Conservation (phyloP, 345 rosid species). For the Hirschfeldia incana region DNA sequence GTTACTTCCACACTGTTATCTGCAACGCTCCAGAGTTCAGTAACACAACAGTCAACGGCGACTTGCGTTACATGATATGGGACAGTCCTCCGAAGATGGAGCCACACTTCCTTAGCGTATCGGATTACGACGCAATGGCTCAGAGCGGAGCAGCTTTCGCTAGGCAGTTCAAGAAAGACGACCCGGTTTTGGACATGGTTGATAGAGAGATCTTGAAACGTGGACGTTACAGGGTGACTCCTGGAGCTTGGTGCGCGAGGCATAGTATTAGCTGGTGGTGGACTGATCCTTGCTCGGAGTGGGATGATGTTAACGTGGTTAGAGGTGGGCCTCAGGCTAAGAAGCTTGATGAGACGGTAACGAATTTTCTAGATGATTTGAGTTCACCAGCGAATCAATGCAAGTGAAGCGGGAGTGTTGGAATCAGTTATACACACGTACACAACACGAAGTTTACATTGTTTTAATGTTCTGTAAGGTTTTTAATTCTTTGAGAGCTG, state of each 20-base stretch:
- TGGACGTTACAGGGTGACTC: conserved; percentile 52
- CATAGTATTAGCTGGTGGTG: conserved; percentile 73
- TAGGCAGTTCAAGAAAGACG: conserved; percentile 69
- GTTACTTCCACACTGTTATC: conserved; percentile 86
- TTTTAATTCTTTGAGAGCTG: conserved; percentile 38
- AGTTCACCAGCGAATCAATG: conserved; percentile 73
- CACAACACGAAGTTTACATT: conserved; percentile 35
- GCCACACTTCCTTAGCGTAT: conserved; percentile 65
- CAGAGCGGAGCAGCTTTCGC: conserved; percentile 93
- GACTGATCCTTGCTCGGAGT: conserved; percentile 91
- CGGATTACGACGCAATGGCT: conserved; percentile 69
- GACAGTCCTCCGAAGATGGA: conserved; percentile 98
- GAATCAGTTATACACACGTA: conserved; percentile 24
- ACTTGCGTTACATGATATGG: conserved; percentile 91
- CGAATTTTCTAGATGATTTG: conserved; percentile 70
- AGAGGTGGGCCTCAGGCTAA: conserved; percentile 82
- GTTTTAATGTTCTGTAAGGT: conserved; percentile 44
- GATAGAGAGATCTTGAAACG: conserved; percentile 79
- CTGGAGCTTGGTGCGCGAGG: conserved; percentile 96
- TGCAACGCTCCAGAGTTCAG: conserved; percentile 88
- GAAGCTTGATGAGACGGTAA: conserved; percentile 64
- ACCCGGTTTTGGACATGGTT: conserved; percentile 69
- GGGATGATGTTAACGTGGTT: conserved; percentile 82
- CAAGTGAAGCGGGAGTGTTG: conserved; percentile 52
- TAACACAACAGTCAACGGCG: conserved; percentile 81